Percentiles rank a stretch among this genome's conserved stretches.
These are phyloP conservation scores for Backusella psychrophila DNA, from an alignment of 192 early-diverging fungal genomes.

Conservation along the genomic window DNA sequence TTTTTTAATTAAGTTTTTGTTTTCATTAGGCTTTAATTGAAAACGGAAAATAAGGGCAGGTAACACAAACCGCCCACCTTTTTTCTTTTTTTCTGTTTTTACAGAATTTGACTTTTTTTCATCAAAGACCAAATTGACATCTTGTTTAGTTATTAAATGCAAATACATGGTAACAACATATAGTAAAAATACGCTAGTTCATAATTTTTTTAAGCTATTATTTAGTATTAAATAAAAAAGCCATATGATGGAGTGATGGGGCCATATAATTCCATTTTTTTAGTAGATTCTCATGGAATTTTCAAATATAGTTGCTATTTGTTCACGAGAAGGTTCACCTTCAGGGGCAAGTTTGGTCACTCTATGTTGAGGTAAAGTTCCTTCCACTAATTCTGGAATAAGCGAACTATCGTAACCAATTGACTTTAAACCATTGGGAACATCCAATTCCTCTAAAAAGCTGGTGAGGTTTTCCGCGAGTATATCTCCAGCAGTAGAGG, in stretches of 20 bases:
- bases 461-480: slow-evolving; percentile 74
- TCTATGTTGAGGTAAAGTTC: slow-evolving; percentile 88
- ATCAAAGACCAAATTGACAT: background rate
- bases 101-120: background rate
- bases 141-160: background rate
- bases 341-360: slow-evolving; percentile 88
- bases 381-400: slow-evolving; percentile 74
- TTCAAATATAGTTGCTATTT: slow-evolving; percentile 65
- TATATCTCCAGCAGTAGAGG: slow-evolving; percentile 69
- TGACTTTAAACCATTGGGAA: slow-evolving; percentile 79
- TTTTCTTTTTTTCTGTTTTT: background rate
- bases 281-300: slow-evolving; percentile 54
- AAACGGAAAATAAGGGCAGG: background rate
- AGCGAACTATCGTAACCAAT: slow-evolving; percentile 71
- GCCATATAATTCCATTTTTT: background rate
- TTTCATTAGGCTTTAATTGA: background rate
- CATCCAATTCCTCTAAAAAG: slow-evolving; percentile 73
- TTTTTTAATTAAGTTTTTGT: background rate
- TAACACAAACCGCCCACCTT: background rate
- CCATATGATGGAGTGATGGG: background rate
- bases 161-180: background rate
- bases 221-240: background rate
- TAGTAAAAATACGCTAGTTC: background rate
- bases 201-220: background rate
- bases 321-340: slow-evolving; percentile 58